Conservation (phyloP, 441 rosid genomes). For the Macaranga tanarius region DNA sequence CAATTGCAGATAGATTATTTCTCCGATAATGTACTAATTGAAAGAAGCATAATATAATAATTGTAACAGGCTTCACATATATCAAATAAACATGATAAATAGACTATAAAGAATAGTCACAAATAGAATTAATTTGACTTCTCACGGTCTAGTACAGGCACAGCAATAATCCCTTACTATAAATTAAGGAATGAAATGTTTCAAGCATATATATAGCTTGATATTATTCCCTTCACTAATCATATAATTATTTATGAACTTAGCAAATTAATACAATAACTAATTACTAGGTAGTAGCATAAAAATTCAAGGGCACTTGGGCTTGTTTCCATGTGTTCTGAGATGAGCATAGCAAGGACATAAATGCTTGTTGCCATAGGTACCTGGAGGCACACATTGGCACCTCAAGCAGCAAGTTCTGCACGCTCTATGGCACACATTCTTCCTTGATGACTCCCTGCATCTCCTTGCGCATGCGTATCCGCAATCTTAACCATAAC, state of each 20-base stretch:
- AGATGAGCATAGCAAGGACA: slow-evolving; percentile 72
- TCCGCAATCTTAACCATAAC: slow-evolving; percentile 42
- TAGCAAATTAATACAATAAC: neutral
- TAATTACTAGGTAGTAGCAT: neutral
- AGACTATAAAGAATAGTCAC: too few species aligned
- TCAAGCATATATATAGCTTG: neutral
- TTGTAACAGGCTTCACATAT: too few species aligned
- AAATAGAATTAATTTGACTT: neutral
- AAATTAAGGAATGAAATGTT: neutral
- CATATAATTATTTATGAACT: neutral
- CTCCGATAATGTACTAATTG: too few species aligned
- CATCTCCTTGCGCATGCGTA: slow-evolving; percentile 57
- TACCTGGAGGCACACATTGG: slow-evolving; percentile 75
- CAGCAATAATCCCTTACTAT: neutral
- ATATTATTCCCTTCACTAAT: neutral
- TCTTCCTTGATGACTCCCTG: slow-evolving; percentile 56
- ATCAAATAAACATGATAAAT: too few species aligned
- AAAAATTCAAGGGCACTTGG: slow-evolving; percentile 56
- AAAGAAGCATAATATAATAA: too few species aligned
- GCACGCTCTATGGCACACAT: slow-evolving; percentile 68
- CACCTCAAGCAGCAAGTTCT: slow-evolving; percentile 59
- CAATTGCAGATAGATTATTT: too few species aligned
- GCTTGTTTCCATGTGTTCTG: slow-evolving; percentile 63
- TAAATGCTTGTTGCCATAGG: slow-evolving; percentile 50
- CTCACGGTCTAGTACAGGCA: neutral